Evolutionary conservation across 78 protist genomes (phyloP).

Genomic region (Dictyostelium citrinum): DNA sequence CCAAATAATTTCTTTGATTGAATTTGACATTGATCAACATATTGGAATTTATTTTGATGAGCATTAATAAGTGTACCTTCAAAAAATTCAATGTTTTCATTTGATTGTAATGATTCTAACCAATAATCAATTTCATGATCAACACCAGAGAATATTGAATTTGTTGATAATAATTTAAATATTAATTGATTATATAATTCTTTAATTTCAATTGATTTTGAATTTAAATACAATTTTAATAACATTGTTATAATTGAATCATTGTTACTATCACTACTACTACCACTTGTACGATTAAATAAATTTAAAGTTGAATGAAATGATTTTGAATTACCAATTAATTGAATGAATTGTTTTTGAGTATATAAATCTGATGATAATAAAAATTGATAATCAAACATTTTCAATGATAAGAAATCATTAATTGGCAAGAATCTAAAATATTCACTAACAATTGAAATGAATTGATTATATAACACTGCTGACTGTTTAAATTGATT

Average conservation of each 20-base stretch:
- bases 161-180: conserved; percentile 25
- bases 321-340: conserved; percentile 40
- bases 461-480: background rate
- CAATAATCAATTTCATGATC: conserved; percentile 55
- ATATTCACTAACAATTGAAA: conserved; percentile 26
- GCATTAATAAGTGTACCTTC: background rate
- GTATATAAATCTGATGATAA: conserved; percentile 2
- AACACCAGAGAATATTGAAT: conserved; percentile 18
- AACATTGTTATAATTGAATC: conserved; percentile 31
- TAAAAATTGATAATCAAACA: conserved; percentile 5
- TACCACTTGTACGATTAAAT: background rate
- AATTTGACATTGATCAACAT: conserved; percentile 29
- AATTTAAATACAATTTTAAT: conserved; percentile 10
- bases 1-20: background rate
- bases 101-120: background rate
- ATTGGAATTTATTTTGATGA: conserved; percentile 23
- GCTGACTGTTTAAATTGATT: background rate
- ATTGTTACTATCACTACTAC: background rate
- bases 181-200: conserved; percentile 5
- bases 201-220: background rate
- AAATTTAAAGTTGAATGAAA: conserved; percentile 8
- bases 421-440: background rate
- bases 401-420: background rate
- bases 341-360: conserved; percentile 50
- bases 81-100: background rate